Base-by-base conservation (phyloP, 352 stramenopile genomes). In the Aphanomyces euteiches region DNA sequence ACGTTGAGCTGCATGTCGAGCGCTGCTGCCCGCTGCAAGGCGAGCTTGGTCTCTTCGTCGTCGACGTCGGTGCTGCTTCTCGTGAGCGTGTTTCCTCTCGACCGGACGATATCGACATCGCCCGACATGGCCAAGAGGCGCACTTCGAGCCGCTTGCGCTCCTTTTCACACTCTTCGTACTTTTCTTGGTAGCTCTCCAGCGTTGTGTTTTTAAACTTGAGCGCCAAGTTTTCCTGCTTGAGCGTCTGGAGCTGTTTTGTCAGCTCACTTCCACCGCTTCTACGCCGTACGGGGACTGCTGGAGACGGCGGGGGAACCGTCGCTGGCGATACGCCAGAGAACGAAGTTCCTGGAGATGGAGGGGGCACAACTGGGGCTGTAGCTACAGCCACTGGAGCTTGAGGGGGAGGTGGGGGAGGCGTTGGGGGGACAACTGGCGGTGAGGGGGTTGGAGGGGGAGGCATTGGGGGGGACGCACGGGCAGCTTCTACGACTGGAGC, bases 1-100 rank as follows among this genome's bases (percentile, higher is more conserved):
- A 70, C 64, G 47, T 70, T 70, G 36, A 70, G 53, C 21, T 70
- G 64, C 64, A 70, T 70, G 40, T 70, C 64, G 47, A 70, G 47
- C 34, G 10, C 64, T 37, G 64, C 64, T 4, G 53, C 47, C 28
- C 64, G 47, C 54, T 70, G 64, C 36, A 54, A 12, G 15, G 47
- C 56, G 54, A 70, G 45, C 4, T 61, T 12, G 3, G n/a, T n/a
- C 12, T 40, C 28, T 17, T 61, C 17, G 15, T 38, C 12, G 63
- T 69, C 63, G 6, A 7, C 6, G 28, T 38, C 37, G n/a, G 17
- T 47, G 50, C 40, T 41, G 4, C 40, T 70, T 19, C 34, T 17
- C 28, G 28, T 28, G 19, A 61, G 47, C 1, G 64, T 61, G 13
- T 47, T 60, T 15, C 8, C 37, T 21, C 64, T 17, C n/a, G 28